These are phyloP conservation scores for Krasilnikovozyma curviuscula DNA, from an alignment of 768 basidiomycete species.

Conservation along the genomic window DNA sequence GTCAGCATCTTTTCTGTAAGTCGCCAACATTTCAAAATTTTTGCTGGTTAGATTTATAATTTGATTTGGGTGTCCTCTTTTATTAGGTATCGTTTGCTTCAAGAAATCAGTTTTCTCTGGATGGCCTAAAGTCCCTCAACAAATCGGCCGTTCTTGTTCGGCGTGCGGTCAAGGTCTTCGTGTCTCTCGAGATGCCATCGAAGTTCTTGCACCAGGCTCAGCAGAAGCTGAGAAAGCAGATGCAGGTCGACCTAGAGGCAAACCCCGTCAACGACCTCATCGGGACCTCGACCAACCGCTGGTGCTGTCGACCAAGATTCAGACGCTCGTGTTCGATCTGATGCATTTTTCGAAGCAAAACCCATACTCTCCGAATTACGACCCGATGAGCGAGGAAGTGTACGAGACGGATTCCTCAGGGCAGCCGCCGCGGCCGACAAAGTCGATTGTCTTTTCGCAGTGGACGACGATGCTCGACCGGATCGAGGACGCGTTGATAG, in stretches of 20 bases:
- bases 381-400: conserved; percentile 30
- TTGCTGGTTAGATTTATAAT: background rate
- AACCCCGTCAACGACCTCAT: background rate
- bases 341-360: conserved; percentile 62
- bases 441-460: conserved; percentile 12
- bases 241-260: conserved; percentile 2
- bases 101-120: conserved; percentile 52
- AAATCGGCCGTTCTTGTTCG: conserved; percentile 46
- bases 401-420: conserved; percentile 1
- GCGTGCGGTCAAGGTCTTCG: conserved; percentile 53
- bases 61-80: background rate
- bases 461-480: conserved; percentile 24
- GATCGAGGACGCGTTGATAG: conserved; percentile 72
- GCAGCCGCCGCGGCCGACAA: conserved; percentile 9
- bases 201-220: conserved; percentile 46
- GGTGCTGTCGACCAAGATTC: conserved; percentile 63
- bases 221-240: conserved; percentile 25
- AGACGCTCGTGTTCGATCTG: conserved; percentile 59
- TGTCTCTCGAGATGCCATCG: conserved; percentile 52
- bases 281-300: background rate
- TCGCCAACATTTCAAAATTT: background rate
- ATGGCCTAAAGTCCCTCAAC: conserved; percentile 52
- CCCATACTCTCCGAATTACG: conserved; percentile 71
- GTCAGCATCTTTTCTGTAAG: conserved; percentile 79
- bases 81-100: conserved; percentile 43